Evolutionary conservation across 2,329 filamentous ascomycete genomes (phyloP).

Genomic region (Geosmithia morbida): DNA sequence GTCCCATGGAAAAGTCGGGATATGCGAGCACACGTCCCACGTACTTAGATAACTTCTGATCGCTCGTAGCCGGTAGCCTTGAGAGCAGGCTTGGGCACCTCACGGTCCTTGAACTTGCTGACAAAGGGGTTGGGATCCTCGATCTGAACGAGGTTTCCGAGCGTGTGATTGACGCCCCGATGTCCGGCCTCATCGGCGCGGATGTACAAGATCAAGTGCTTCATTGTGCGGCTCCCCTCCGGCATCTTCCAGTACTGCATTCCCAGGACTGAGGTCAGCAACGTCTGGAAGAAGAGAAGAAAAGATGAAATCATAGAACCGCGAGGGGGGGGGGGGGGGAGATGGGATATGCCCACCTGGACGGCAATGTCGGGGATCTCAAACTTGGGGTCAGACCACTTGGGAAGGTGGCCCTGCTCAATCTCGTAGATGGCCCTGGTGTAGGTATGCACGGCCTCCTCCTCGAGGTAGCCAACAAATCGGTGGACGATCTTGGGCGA

Average conservation of each 20-base stretch:
- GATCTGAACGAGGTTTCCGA: slow-evolving; percentile 74
- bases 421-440: slow-evolving; percentile 79
- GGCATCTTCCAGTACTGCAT: slow-evolving; percentile 81
- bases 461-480: slow-evolving; percentile 93
- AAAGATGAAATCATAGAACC: slow-evolving; percentile 1
- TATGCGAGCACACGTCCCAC: background rate
- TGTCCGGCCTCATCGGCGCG: slow-evolving; percentile 82
- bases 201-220: slow-evolving; percentile 76
- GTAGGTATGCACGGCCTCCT: slow-evolving; percentile 94
- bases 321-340: background rate
- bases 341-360: slow-evolving; percentile 20
- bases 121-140: slow-evolving; percentile 89
- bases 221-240: slow-evolving; percentile 67
- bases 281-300: background rate
- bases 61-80: slow-evolving; percentile 70
- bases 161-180: slow-evolving; percentile 88
- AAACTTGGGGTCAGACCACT: slow-evolving; percentile 59
- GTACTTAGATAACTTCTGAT: slow-evolving; percentile 52
- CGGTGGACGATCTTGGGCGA: slow-evolving; percentile 81
- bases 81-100: slow-evolving; percentile 49
- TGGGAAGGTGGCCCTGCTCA: slow-evolving; percentile 68
- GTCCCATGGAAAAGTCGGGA: too few species aligned
- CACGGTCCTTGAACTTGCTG: slow-evolving; percentile 60
- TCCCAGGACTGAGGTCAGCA: background rate
- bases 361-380: slow-evolving; percentile 78